Conservation (phyloP, 495 filamentous ascomycete genomes). For the Podospora comata region DNA sequence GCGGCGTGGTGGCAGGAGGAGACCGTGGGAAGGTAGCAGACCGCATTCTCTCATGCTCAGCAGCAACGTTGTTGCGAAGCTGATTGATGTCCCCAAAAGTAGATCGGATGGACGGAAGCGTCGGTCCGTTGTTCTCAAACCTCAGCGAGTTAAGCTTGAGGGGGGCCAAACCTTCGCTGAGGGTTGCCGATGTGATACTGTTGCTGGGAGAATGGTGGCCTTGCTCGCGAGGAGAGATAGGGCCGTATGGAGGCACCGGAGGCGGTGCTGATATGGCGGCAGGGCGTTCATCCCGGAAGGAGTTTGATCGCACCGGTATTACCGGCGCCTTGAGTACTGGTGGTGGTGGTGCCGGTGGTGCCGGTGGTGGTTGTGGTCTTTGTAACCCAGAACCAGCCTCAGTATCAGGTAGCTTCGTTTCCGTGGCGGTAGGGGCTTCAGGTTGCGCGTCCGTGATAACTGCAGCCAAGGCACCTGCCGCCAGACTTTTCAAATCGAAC, state of each 20-base stretch:
- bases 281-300: constrained; percentile 22
- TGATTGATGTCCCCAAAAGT: constrained; percentile 45
- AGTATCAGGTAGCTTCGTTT: constrained; percentile 27
- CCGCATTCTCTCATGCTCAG: constrained; percentile 34
- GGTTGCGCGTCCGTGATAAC: constrained; percentile 27
- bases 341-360: constrained; percentile 22
- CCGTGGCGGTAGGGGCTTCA: constrained; percentile 27
- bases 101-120: constrained; percentile 47
- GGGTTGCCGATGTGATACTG: constrained; percentile 28
- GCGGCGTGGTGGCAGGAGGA: constrained; percentile 24
- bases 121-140: constrained; percentile 41
- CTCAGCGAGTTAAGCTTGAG: constrained; percentile 47
- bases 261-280: constrained; percentile 2
- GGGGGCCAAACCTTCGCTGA: constrained; percentile 47
- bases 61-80: constrained; percentile 62
- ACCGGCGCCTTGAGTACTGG: constrained; percentile 21
- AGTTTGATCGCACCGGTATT: constrained; percentile 22
- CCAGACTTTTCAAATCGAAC: constrained; percentile 42
- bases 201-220: constrained; percentile 33
- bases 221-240: constrained; percentile 27
- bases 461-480: constrained; percentile 36
- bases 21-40: constrained; percentile 24
- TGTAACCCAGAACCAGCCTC: constrained; percentile 28
- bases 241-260: not conserved
- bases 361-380: constrained; percentile 19